These are phyloP conservation scores for Leccinum rimulosum DNA, from an alignment of 768 basidiomycete genomes.

Conservation along the genomic window DNA sequence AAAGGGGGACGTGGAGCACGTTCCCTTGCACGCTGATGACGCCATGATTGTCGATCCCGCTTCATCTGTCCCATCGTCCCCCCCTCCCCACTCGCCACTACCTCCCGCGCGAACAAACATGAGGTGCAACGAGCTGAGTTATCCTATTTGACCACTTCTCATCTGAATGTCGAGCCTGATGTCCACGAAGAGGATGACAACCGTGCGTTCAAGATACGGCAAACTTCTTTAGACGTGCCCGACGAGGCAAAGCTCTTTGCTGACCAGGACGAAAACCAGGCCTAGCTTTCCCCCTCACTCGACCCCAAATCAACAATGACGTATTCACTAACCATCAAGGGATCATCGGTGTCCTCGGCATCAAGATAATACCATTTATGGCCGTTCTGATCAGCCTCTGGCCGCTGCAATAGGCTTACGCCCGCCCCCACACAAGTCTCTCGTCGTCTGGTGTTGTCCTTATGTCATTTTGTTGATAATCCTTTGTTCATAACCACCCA, in stretches of 20 bases:
- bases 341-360: too few relatives aligned
- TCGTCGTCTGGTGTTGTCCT: constrained; percentile 4
- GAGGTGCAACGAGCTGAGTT: constrained; percentile 29
- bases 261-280: constrained; percentile 36
- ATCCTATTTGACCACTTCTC: constrained; percentile 31
- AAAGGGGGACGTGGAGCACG: constrained; percentile 23
- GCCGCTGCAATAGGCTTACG: constrained; percentile 9
- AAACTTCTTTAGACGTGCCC: constrained; percentile 66
- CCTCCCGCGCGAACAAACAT: constrained; percentile 25
- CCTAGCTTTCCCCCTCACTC: constrained; percentile 40
- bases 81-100: constrained; percentile 13
- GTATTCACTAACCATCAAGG: too few relatives aligned
- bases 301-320: constrained; percentile 43
- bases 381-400: too few relatives aligned
- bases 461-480: constrained; percentile 22
- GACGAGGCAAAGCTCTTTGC: constrained; percentile 44
- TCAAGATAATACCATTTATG: too few relatives aligned
- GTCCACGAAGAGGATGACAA: constrained; percentile 52
- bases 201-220: constrained; percentile 69
- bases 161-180: constrained; percentile 35
- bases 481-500: constrained; percentile 1
- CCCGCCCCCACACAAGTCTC: constrained; percentile 6
- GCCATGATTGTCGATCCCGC: constrained; percentile 52
- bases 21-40: constrained; percentile 41
- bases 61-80: constrained; percentile 33